Percentiles rank a stretch among this genome's conserved stretches.
Conservation (phyloP, 2,329 filamentous ascomycete genomes). For the Arthrobotrys pseudoclavata region DNA sequence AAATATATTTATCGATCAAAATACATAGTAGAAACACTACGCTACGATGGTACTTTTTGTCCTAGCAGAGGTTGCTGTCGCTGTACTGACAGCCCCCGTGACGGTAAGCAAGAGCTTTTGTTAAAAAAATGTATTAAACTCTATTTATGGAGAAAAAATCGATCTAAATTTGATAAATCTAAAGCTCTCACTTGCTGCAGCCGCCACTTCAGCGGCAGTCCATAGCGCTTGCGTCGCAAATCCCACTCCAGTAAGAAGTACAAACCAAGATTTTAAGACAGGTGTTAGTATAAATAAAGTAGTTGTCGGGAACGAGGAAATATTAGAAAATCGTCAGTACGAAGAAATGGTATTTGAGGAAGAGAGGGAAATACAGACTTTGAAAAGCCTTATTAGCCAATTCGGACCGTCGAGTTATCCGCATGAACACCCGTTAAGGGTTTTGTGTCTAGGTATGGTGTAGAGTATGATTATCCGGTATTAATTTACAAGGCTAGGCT, state of each 20-base stretch:
- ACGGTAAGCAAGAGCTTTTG: not conserved
- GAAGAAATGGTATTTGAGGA: slow-evolving; percentile 17
- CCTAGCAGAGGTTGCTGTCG: not conserved
- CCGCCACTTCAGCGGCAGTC: not conserved
- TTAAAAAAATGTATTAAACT: not conserved
- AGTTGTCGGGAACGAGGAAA: not conserved
- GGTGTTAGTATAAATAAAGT: not conserved
- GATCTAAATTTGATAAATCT: not conserved
- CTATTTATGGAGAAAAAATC: not conserved
- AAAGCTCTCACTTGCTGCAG: slow-evolving; percentile 4
- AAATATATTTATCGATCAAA: no score
- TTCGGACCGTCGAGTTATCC: slow-evolving; percentile 3
- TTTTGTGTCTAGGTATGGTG: slow-evolving; percentile 3
- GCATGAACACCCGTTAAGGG: slow-evolving; percentile 8
- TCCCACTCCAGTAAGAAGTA: not conserved
- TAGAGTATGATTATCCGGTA: not conserved
- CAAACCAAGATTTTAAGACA: not conserved
- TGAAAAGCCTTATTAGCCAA: slow-evolving; percentile 9
- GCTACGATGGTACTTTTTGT: slow-evolving; percentile 1
- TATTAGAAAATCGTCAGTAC: not conserved
- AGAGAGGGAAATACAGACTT: slow-evolving; percentile 15
- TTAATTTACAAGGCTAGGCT: not conserved
- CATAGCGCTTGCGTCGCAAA: not conserved
- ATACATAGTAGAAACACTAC: no score
- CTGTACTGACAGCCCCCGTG: not conserved